phyloP scores from a whole-genome alignment of 1,284 basidiomycete species.

The Cutaneotrichosporon cavernicola region DNA sequence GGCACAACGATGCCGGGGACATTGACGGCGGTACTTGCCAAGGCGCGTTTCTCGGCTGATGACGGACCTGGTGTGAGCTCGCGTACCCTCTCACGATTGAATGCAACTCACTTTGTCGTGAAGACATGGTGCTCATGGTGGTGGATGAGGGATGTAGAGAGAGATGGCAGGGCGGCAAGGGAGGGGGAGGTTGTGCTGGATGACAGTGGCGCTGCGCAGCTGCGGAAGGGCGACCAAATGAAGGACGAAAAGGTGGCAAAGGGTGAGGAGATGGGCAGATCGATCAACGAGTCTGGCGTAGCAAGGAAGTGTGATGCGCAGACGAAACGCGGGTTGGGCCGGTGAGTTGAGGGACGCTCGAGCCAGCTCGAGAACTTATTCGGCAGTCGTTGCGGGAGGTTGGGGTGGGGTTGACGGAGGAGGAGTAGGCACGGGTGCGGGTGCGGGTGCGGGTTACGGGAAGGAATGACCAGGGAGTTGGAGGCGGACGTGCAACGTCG shows the following conservation, averaged over 20 bases:
- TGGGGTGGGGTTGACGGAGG: too few relatives aligned
- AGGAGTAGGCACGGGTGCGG: too few relatives aligned
- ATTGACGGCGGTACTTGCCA: not conserved
- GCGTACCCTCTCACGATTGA: not conserved
- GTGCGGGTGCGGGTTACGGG: too few relatives aligned
- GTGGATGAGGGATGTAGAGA: not conserved
- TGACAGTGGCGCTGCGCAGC: not conserved
- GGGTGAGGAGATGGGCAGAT: not conserved
- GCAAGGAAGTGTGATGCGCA: not conserved
- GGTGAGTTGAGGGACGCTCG: not conserved
- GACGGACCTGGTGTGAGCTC: conserved; percentile 2
- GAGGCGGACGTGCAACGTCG: too few relatives aligned
- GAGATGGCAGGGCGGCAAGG: not conserved
- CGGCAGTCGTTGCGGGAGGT: too few relatives aligned
- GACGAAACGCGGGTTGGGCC: too few relatives aligned
- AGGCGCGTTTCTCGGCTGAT: conserved; percentile 6
- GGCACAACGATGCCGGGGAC: conserved; percentile 7
- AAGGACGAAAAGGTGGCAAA: not conserved
- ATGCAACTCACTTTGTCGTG: conserved; percentile 4
- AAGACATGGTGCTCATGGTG: conserved; percentile 4
- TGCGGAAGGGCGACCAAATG: not conserved
- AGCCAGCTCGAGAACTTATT: too few relatives aligned
- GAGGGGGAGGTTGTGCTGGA: not conserved
- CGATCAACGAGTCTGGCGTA: not conserved
- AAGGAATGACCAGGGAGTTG: too few relatives aligned